Base-by-base conservation (phyloP, 2,329 filamentous ascomycete genomes). In the Pestalotiopsis sp. region DNA sequence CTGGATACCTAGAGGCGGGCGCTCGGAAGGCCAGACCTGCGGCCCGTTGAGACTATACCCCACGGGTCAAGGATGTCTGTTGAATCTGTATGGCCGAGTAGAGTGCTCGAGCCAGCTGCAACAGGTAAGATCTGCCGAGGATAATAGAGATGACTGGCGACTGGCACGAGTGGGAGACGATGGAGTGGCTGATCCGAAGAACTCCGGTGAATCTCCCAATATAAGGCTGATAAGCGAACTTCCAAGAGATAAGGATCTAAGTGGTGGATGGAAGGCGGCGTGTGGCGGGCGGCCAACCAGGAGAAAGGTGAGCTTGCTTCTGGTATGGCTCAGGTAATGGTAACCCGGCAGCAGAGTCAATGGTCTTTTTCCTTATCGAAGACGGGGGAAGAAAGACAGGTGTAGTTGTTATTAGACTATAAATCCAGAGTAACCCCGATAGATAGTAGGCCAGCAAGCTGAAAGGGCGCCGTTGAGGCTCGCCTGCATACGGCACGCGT, bases 161-260 rank as follows among this genome's bases (percentile, higher is more conserved):
- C 71, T 52, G 45, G 45, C 45, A 52, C 45, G 17, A 52, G 71
- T 68, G 59, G 65, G 64, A 68, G 68, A 36, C 31, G 31, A 36
- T 36, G 7, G 67, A 69, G 58, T 36, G 62, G 71, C 69, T 70
- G 71, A 73, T 74, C 72, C 71, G 69, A 71, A 70, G 59, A 70
- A 69, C 68, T 67, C 68, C 52, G 63, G 68, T 36, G 67, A 27
- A 62, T 65, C 65, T 64, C 41, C 62, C 69, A 65, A 52, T 64
- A 61, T 68, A 69, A 67, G 49, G 64, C 62, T 72, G 73, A 74
- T 73, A 74, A 72, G 70, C 57, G 31, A 68, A 68, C 67, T 64
- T 36, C 62, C 64, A 63, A 66, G 66, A 72, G 73, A 74, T 73
- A 74, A 74, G 72, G 67, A 41, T 69, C 69, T 70, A 71, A 70